Conservation (phyloP, 768 basidiomycete species). For the Cyclocybe aegerita region DNA sequence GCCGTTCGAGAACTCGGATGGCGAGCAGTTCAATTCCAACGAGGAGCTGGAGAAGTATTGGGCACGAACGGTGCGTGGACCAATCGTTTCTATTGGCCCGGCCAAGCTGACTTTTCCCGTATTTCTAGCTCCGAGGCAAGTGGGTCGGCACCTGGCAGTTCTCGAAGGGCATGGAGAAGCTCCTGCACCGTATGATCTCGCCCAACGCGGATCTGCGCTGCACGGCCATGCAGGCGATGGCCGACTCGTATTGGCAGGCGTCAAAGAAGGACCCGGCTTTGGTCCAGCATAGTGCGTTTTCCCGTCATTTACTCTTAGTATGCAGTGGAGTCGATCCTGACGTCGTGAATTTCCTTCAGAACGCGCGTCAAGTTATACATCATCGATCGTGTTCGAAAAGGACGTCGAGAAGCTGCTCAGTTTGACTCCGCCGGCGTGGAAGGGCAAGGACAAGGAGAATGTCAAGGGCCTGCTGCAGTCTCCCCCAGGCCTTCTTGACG, state of each 20-base stretch:
- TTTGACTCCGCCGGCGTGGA: constrained; percentile 30
- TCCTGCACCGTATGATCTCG: constrained; percentile 75
- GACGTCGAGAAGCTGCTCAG: constrained; percentile 41
- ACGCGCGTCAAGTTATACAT: constrained; percentile 47
- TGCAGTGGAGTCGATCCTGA: no score
- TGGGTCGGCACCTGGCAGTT: constrained; percentile 86
- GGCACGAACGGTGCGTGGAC: constrained; percentile 63
- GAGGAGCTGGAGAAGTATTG: constrained; percentile 88
- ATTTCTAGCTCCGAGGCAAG: constrained; percentile 63
- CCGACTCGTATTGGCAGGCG: constrained; percentile 65
- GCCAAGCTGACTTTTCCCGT: background rate
- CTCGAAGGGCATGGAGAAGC: constrained; percentile 59
- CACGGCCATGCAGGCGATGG: constrained; percentile 63
- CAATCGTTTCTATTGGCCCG: no score
- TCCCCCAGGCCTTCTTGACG: constrained; percentile 33
- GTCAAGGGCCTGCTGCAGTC: constrained; percentile 13
- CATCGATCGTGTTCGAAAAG: constrained; percentile 50
- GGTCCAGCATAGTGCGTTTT: constrained; percentile 43
- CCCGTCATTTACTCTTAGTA: no score
- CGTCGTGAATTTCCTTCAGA: constrained; percentile 23
- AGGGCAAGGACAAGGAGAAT: constrained; percentile 28
- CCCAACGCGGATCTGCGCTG: constrained; percentile 83
- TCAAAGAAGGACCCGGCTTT: constrained; percentile 23
- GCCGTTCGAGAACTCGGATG: constrained; percentile 83
- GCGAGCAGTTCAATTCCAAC: constrained; percentile 74